These are phyloP conservation scores for Fomitopsis betulina DNA, from an alignment of 1,284 basidiomycete genomes.

Conservation along the genomic window DNA sequence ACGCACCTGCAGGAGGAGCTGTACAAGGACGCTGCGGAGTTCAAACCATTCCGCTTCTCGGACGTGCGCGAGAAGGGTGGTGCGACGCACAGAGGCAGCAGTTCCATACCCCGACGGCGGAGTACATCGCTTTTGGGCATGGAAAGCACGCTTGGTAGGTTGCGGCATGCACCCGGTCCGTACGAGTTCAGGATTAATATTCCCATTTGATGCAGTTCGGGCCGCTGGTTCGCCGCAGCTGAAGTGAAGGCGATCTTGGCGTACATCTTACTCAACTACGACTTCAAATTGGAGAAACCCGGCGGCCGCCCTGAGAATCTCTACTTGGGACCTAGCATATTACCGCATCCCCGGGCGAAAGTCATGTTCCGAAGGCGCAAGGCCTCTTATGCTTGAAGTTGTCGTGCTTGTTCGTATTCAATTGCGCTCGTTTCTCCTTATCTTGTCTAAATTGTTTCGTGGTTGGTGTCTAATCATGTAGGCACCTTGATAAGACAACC, in stretches of 20 bases:
- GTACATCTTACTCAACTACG: constrained; percentile 17
- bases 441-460: too few relatives aligned
- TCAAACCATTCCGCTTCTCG: constrained; percentile 9
- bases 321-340: constrained; percentile 7
- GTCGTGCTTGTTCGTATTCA: background rate
- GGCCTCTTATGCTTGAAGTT: background rate
- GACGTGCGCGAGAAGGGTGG: constrained; percentile 16
- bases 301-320: constrained; percentile 13
- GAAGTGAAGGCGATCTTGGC: constrained; percentile 18
- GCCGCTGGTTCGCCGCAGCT: constrained; percentile 17
- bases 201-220: constrained; percentile 9
- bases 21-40: constrained; percentile 10
- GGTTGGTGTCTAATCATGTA: too few relatives aligned
- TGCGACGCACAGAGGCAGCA: constrained; percentile 15
- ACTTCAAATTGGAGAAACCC: constrained; percentile 16
- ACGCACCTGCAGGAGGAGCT: constrained; percentile 10
- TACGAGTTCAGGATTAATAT: too few relatives aligned
- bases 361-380: constrained; percentile 19
- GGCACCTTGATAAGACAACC: too few relatives aligned
- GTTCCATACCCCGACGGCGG: constrained; percentile 16
- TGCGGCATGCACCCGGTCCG: background rate
- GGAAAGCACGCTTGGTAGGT: constrained; percentile 26
- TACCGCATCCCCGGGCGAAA: constrained; percentile 10
- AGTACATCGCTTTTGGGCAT: constrained; percentile 24
- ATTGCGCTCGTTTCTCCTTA: background rate